Percentiles rank a stretch among this genome's conserved stretches.
These are phyloP conservation scores for Iris pallida DNA, from an alignment of 116 monocot species.

Conservation along the genomic window DNA sequence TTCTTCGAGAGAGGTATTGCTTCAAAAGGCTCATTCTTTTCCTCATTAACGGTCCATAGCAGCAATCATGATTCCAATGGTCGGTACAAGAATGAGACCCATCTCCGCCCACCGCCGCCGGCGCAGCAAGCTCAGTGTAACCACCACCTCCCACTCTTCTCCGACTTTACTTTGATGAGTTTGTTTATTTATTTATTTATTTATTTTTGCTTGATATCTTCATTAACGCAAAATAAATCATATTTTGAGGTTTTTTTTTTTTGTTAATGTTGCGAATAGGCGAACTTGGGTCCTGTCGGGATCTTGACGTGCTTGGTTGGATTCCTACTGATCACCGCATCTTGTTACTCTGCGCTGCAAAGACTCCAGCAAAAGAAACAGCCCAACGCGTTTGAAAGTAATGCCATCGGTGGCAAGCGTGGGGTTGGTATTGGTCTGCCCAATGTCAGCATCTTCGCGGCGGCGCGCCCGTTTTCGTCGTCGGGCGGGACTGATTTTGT, in stretches of 20 bases:
- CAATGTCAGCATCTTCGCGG: constrained; percentile 44
- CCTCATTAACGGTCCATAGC: background rate
- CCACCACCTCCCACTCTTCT: background rate
- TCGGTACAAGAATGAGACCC: background rate
- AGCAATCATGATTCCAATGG: background rate
- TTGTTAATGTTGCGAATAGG: background rate
- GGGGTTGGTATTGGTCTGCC: constrained; percentile 4
- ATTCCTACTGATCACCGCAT: background rate
- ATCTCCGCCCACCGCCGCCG: background rate
- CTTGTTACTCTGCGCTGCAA: background rate
- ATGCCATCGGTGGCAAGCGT: background rate
- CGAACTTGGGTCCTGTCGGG: background rate
- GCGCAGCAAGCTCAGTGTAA: background rate
- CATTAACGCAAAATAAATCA: background rate
- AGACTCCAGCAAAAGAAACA: background rate
- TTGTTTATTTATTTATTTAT: background rate
- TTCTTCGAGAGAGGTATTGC: background rate
- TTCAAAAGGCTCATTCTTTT: background rate
- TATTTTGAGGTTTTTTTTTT: background rate
- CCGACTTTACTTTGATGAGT: background rate
- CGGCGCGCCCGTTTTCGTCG: constrained; percentile 22
- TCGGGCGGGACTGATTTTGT: constrained; percentile 14
- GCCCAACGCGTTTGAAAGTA: background rate
- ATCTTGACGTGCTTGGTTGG: background rate
- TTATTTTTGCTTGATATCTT: background rate